These are phyloP conservation scores for Vickermania ingenoplastis DNA, from an alignment of 208 protist genomes.

Conservation along the genomic window DNA sequence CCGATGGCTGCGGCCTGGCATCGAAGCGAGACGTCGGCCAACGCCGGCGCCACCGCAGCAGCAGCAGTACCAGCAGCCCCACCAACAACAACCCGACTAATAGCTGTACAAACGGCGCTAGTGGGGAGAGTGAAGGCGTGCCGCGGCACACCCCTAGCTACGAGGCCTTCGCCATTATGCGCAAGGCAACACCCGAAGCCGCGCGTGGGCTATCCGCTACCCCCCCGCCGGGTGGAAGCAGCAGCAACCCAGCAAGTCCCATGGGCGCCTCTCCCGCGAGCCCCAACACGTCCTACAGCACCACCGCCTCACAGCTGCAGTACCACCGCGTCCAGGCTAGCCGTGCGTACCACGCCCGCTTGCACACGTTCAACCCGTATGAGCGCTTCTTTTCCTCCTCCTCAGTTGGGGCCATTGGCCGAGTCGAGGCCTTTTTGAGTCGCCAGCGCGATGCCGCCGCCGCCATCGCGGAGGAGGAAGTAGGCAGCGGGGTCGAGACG, in stretches of 20 bases:
- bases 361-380: constrained; percentile 53
- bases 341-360: constrained; percentile 42
- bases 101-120: background rate
- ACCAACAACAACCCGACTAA: background rate
- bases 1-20: constrained; percentile 64
- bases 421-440: constrained; percentile 45
- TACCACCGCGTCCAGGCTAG: constrained; percentile 1
- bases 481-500: background rate
- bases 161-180: background rate
- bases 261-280: background rate
- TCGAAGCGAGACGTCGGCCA: constrained; percentile 5
- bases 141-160: background rate
- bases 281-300: background rate
- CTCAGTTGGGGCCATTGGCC: constrained; percentile 56
- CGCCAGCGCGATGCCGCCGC: constrained; percentile 13
- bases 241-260: background rate
- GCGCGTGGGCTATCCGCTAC: background rate
- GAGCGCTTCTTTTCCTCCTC: constrained; percentile 71
- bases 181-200: background rate
- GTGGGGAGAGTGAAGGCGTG: background rate
- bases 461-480: background rate
- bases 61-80: background rate
- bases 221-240: background rate
- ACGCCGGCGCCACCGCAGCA: background rate
- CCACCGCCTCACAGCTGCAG: too few species aligned